phyloP scores from a whole-genome alignment of 768 basidiomycete species.

The Suillus fuscotomentosus region DNA sequence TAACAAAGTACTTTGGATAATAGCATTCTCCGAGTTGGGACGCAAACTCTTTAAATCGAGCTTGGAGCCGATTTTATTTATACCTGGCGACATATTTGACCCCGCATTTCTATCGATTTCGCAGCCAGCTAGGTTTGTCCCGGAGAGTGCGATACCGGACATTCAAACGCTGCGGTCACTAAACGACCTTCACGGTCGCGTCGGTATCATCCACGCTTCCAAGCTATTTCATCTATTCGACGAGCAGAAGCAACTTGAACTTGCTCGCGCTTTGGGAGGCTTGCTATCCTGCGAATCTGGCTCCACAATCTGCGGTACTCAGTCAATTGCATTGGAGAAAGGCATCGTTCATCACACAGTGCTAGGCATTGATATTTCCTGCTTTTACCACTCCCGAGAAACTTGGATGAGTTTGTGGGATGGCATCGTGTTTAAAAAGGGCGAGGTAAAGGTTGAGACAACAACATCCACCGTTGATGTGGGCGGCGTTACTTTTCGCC shows the following conservation, averaged over 20 bases:
- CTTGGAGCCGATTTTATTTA: slow-evolving; percentile 46
- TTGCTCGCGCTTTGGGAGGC: slow-evolving; percentile 16
- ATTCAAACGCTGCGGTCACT: slow-evolving; percentile 37
- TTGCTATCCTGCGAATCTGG: slow-evolving; percentile 20
- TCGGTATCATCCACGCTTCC: slow-evolving; percentile 46
- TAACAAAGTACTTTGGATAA: neutral
- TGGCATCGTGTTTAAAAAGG: slow-evolving; percentile 6
- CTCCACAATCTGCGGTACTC: slow-evolving; percentile 20
- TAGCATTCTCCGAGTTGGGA: slow-evolving; percentile 57
- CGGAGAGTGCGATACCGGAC: slow-evolving; percentile 20
- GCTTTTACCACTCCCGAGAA: slow-evolving; percentile 14
- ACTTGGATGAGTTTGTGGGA: slow-evolving; percentile 17
- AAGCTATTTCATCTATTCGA: slow-evolving; percentile 38
- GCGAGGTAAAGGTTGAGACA: slow-evolving; percentile 1
- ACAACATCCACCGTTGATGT: neutral
- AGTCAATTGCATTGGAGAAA: slow-evolving; percentile 9
- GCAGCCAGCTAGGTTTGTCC: slow-evolving; percentile 17
- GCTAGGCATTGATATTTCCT: slow-evolving; percentile 12
- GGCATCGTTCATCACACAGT: neutral
- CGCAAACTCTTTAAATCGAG: slow-evolving; percentile 56
- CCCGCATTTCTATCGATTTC: slow-evolving; percentile 34
- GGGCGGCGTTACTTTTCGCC: neutral
- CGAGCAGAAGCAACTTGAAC: slow-evolving; percentile 13
- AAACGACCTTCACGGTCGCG: slow-evolving; percentile 40
- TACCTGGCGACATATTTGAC: slow-evolving; percentile 55